A percentile compares a stretch with the other conserved stretches of the same genome.
Conservation (phyloP, 129 eudicot genomes). For the Artemisia tridentata region DNA sequence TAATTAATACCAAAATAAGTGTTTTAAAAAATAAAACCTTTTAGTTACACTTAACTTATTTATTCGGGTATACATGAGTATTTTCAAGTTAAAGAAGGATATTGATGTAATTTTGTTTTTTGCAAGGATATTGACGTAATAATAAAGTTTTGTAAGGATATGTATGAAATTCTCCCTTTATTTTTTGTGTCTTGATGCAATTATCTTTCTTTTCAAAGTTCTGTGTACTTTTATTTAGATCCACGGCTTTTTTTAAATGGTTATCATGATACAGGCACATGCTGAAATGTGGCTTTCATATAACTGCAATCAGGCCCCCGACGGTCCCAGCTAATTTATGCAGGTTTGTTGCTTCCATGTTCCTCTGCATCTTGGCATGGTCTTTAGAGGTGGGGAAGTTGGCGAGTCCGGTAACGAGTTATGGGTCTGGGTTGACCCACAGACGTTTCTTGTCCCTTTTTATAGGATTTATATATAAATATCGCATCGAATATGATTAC, state of each 20-base stretch:
- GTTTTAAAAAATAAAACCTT: no score
- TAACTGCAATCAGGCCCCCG: constrained; percentile 96
- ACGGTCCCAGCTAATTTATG: constrained; percentile 93
- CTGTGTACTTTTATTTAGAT: background rate
- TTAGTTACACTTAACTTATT: no score
- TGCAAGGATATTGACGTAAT: no score
- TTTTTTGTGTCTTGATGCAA: constrained; percentile 13
- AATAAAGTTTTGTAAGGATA: no score
- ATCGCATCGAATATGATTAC: background rate
- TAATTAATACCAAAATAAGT: no score
- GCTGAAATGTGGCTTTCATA: constrained; percentile 86
- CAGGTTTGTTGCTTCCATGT: constrained; percentile 55
- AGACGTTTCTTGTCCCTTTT: background rate
- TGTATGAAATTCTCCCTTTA: no score
- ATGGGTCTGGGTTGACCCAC: background rate
- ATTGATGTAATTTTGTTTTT: no score
- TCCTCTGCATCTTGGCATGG: background rate
- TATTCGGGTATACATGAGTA: no score
- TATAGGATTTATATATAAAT: background rate
- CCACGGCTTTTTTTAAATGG: background rate
- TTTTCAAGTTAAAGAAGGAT: no score
- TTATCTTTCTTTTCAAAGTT: background rate
- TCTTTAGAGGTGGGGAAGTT: background rate
- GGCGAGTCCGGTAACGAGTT: background rate
- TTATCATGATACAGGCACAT: constrained; percentile 58